Percentiles rank a stretch among this genome's conserved stretches.
Evolutionary conservation across 2,329 filamentous ascomycete genomes (phyloP).

Genomic region (Drechmeria coniospora): DNA sequence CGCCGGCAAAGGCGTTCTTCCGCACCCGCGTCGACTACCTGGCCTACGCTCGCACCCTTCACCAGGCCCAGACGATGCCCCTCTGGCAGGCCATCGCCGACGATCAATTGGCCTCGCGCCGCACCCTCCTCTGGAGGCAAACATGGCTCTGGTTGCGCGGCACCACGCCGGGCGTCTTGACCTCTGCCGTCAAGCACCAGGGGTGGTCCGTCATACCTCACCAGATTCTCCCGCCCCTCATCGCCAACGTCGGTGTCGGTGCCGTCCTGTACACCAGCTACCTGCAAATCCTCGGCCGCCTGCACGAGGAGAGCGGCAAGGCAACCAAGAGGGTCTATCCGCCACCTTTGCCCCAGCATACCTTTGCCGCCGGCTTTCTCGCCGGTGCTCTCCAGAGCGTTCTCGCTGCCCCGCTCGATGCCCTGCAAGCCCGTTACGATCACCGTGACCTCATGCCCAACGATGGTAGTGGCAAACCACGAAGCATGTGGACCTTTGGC

Average conservation of each 20-base stretch:
- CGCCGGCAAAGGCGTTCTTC: conserved; percentile 86
- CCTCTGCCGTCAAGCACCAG: conserved; percentile 50
- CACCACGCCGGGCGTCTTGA: conserved; percentile 55
- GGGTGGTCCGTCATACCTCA: conserved; percentile 63
- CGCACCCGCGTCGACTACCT: conserved; percentile 76
- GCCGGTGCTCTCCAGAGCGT: conserved; percentile 57
- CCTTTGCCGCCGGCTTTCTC: conserved; percentile 54
- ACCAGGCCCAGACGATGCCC: conserved; percentile 27
- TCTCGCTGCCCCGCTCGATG: conserved; percentile 59
- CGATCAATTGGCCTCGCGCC: conserved; percentile 17
- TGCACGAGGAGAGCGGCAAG: conserved; percentile 48
- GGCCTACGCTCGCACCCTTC: conserved; percentile 38
- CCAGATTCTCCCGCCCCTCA: conserved; percentile 59
- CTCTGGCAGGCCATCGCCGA: conserved; percentile 20
- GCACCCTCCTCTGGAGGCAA: conserved; percentile 20
- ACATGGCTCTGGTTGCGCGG: conserved; percentile 38
- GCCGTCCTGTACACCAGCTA: conserved; percentile 65
- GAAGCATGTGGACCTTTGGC: conserved; percentile 61
- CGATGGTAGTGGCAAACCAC: conserved; percentile 25
- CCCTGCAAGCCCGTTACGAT: conserved; percentile 59
- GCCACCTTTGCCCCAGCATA: conserved; percentile 45
- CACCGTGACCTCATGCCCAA: conserved; percentile 30
- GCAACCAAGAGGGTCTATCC: conserved; percentile 51
- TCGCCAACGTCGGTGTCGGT: conserved; percentile 60
- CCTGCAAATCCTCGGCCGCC: conserved; percentile 48